Evolutionary conservation across 2,329 filamentous ascomycete species (phyloP).

Genomic region (Biscogniauxia marginata): DNA sequence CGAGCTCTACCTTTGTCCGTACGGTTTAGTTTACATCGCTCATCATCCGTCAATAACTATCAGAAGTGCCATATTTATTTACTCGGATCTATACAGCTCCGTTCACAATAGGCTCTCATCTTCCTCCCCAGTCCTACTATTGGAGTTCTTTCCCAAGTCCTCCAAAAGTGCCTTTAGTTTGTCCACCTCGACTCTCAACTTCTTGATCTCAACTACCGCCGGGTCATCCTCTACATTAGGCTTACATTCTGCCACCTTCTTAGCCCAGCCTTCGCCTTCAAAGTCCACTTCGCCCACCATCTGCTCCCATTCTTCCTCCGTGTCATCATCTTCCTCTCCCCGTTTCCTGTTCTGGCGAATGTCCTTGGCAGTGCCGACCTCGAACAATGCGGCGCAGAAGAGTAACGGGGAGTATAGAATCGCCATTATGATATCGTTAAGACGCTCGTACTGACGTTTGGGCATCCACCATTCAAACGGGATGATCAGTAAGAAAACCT

Average conservation of each 20-base stretch:
- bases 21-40: too few species aligned
- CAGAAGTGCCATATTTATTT: too few species aligned
- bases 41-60: too few species aligned
- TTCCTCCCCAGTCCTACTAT: slow-evolving; percentile 9
- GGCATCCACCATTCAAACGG: slow-evolving; percentile 96
- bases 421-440: slow-evolving; percentile 90
- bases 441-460: slow-evolving; percentile 66
- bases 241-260: slow-evolving; percentile 71
- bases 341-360: slow-evolving; percentile 73
- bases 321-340: slow-evolving; percentile 88
- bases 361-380: slow-evolving; percentile 61
- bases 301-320: slow-evolving; percentile 91
- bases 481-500: slow-evolving; percentile 74
- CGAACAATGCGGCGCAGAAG: slow-evolving; percentile 71
- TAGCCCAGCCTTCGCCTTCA: slow-evolving; percentile 80
- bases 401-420: slow-evolving; percentile 82
- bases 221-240: slow-evolving; percentile 81
- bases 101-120: slow-evolving; percentile 17
- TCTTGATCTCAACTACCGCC: slow-evolving; percentile 66
- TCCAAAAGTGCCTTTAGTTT: slow-evolving; percentile 52
- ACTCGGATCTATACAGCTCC: too few species aligned
- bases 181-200: slow-evolving; percentile 57
- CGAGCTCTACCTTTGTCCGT: too few species aligned
- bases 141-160: slow-evolving; percentile 21
- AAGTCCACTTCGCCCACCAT: slow-evolving; percentile 70